Evolutionary conservation across 371 early-diverging fungal species (phyloP).

Genomic region (Mucor velutinosus): DNA sequence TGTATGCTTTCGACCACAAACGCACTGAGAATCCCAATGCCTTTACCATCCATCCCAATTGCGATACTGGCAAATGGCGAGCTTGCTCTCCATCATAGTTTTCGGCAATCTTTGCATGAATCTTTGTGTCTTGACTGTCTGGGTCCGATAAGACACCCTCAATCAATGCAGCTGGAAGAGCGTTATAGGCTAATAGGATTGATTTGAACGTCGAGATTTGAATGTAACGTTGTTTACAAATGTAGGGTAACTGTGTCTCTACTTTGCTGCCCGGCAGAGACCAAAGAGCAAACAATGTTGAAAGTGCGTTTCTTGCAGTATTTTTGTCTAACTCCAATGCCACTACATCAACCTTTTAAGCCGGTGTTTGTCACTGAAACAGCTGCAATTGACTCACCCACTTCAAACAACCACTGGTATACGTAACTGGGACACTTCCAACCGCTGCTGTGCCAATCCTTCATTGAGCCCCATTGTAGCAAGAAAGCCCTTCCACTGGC

Average conservation of each 20-base stretch:
- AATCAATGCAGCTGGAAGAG: background rate
- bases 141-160: background rate
- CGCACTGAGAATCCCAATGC: conserved; percentile 39
- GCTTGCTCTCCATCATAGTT: background rate
- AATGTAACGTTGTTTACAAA: conserved; percentile 21
- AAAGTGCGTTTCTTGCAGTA: conserved; percentile 34
- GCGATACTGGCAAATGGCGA: conserved; percentile 30
- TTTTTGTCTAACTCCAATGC: conserved; percentile 32
- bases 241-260: conserved; percentile 4
- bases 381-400: conserved; percentile 23
- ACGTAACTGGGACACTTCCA: conserved; percentile 42
- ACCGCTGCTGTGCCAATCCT: conserved; percentile 34
- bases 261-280: conserved; percentile 21
- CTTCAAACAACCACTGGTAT: conserved; percentile 47
- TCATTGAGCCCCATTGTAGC: conserved; percentile 28
- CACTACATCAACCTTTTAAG: conserved; percentile 13
- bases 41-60: conserved; percentile 32
- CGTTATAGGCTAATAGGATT: conserved; percentile 9
- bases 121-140: background rate
- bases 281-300: conserved; percentile 35
- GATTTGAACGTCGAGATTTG: conserved; percentile 11
- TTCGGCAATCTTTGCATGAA: background rate
- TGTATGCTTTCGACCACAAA: conserved; percentile 38
- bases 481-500: conserved; percentile 29
- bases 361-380: background rate